Conservation (phyloP, 441 rosid species). For the Adansonia grandidieri region DNA sequence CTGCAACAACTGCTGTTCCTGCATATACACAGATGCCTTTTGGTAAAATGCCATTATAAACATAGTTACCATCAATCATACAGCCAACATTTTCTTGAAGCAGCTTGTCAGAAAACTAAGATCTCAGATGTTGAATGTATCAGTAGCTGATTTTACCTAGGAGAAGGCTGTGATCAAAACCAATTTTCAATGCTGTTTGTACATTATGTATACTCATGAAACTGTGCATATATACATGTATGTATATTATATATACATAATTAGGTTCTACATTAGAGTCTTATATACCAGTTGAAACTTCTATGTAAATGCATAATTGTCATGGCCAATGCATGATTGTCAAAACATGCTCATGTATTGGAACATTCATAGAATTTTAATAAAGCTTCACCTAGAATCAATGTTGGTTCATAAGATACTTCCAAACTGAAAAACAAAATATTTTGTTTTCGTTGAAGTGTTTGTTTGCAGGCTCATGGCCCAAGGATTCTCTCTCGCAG, state of each 20-base stretch:
- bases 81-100: slow-evolving; percentile 50
- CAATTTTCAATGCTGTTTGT: slow-evolving; percentile 26
- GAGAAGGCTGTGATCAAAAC: slow-evolving; percentile 30
- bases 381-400: neutral
- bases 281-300: slow-evolving; percentile 9
- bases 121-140: slow-evolving; percentile 39
- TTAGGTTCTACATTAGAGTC: slow-evolving; percentile 19
- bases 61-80: slow-evolving; percentile 36
- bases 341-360: neutral
- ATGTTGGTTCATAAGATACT: neutral
- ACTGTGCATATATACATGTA: slow-evolving; percentile 10
- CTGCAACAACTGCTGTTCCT: slow-evolving; percentile 18
- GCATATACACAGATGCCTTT: slow-evolving; percentile 30
- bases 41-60: slow-evolving; percentile 29
- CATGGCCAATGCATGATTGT: slow-evolving; percentile 19
- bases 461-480: neutral
- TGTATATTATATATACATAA: slow-evolving; percentile 1
- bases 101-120: slow-evolving; percentile 36
- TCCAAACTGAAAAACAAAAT: neutral
- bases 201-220: slow-evolving; percentile 20
- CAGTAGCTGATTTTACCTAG: slow-evolving; percentile 30
- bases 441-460: neutral
- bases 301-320: slow-evolving; percentile 28
- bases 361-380: slow-evolving; percentile 18
- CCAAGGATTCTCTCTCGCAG: neutral